A percentile compares a stretch with the other conserved stretches of the same genome.
phyloP scores from a whole-genome alignment of 1,284 basidiomycete genomes.

The Jaminaea rosea region DNA sequence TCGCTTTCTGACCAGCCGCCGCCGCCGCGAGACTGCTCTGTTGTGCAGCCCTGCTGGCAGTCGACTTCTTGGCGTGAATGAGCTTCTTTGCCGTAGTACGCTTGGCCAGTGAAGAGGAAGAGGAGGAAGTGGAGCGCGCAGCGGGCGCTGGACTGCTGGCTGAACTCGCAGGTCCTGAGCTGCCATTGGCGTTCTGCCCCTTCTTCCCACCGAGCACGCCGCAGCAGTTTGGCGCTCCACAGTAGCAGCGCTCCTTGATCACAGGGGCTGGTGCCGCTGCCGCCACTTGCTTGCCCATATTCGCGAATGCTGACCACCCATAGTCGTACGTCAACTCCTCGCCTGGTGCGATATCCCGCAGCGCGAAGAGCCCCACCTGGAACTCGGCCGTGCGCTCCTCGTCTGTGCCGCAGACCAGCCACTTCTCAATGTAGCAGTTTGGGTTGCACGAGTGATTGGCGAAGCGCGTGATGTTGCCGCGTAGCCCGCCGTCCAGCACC shows the following conservation, averaged over 20 bases:
- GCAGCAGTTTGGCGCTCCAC: slow-evolving; percentile 30
- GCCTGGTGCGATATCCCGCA: slow-evolving; percentile 33
- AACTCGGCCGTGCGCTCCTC: slow-evolving; percentile 34
- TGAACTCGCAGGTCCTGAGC: too few species aligned
- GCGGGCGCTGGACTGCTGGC: too few species aligned
- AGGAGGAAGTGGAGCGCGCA: slow-evolving; percentile 4
- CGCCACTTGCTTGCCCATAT: slow-evolving; percentile 18
- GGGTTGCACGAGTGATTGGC: slow-evolving; percentile 43
- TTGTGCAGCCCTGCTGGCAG: too few species aligned
- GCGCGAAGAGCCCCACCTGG: slow-evolving; percentile 38
- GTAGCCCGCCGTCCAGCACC: slow-evolving; percentile 34
- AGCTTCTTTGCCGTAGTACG: neutral
- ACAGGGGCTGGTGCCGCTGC: slow-evolving; percentile 15
- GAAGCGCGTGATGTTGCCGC: slow-evolving; percentile 39
- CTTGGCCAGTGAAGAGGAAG: neutral
- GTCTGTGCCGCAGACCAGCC: slow-evolving; percentile 36
- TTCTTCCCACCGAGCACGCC: slow-evolving; percentile 36
- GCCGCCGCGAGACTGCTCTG: too few species aligned
- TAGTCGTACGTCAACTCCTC: slow-evolving; percentile 44
- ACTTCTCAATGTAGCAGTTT: slow-evolving; percentile 40
- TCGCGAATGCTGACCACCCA: slow-evolving; percentile 31
- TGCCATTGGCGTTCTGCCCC: too few species aligned
- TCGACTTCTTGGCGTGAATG: slow-evolving; percentile 8
- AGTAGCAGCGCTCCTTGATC: slow-evolving; percentile 19
- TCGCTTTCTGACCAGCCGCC: too few species aligned